Evolutionary conservation across 2,329 filamentous ascomycete species (phyloP), one percentile per base, ranked within the genome.

Genomic region (Cladosporium colombiae): DNA sequence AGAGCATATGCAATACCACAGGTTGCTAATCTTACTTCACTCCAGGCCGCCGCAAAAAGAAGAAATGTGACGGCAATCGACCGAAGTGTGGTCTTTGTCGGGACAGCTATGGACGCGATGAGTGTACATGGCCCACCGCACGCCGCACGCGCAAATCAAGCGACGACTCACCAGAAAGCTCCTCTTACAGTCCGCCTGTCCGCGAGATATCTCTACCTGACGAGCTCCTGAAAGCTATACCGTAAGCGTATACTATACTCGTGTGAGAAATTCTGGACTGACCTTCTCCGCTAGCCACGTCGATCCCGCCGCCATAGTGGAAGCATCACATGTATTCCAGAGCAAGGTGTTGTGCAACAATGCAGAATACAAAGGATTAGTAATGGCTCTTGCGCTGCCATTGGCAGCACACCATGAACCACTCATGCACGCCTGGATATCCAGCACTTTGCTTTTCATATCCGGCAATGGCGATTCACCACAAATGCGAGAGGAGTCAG

Each of bases 31-130:
- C 23, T 23, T 5, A 16, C 46, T 3, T 25, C 18, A 5, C 14
- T 44, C 5, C 25, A 70, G 70, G 70, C 65, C 68, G 69, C 37
- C 62, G 64, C 6, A 71, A 71, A 50, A 68, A 70, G 65, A 71
- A 72, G 55, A 66, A 60, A 62, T 72, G 69, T 21, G 70, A 72
- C 63, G 57, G 65, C 25, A 56, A 53, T 14, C 63, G 58, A 40
- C 69, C 68, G 1, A 64, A 40, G 35, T 72, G 69, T 53, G 52
- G 56, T 50, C 64, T 66, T 7, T 72, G 70, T 59, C 67, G 66
- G n/a, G 68, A 70, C 50, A 67, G 65, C 40, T 66, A 66, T 18
- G 66, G 65, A 13, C 59, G 67, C 27, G 66, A 67, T 52, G 62
- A 65, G 1, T 69, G 67, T 27, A 60, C 44, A 40, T 70, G 67